Percentiles rank a stretch among this genome's conserved stretches.
Conservation (phyloP, 805 yeast genomes). For the Naumovozyma baii region DNA sequence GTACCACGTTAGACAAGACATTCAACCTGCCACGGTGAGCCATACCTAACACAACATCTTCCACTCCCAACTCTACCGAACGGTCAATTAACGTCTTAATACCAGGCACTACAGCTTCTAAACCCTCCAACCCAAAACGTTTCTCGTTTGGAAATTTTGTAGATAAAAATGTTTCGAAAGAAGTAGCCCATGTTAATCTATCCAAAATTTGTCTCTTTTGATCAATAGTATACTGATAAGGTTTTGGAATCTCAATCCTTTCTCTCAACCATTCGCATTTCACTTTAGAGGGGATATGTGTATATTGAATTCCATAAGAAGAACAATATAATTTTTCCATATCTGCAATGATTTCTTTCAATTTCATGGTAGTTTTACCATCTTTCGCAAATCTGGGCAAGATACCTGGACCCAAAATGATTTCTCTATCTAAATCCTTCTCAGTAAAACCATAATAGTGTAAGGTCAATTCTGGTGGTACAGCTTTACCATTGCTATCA, state of each 20-base stretch:
- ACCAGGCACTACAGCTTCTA: slow-evolving; percentile 94
- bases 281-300: slow-evolving; percentile 90
- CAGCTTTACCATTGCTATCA: slow-evolving; percentile 40
- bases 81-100: slow-evolving; percentile 91
- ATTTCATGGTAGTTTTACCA: slow-evolving; percentile 50
- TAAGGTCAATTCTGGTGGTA: slow-evolving; percentile 81
- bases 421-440: slow-evolving; percentile 69
- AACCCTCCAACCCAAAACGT: slow-evolving; percentile 98
- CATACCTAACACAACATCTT: slow-evolving; percentile 97
- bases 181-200: slow-evolving; percentile 92
- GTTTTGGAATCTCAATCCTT: slow-evolving; percentile 85
- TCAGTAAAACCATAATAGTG: slow-evolving; percentile 90
- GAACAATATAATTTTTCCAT: slow-evolving; percentile 84
- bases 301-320: slow-evolving; percentile 86
- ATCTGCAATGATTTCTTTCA: slow-evolving; percentile 65
- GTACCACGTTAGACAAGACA: slow-evolving; percentile 94
- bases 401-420: slow-evolving; percentile 95
- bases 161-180: slow-evolving; percentile 85
- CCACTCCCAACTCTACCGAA: slow-evolving; percentile 84
- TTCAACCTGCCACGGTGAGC: slow-evolving; percentile 99
- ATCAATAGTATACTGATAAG: slow-evolving; percentile 73
- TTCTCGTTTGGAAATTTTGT: slow-evolving; percentile 97
- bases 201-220: slow-evolving; percentile 94
- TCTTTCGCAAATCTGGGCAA: slow-evolving; percentile 76
- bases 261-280: slow-evolving; percentile 98